Conservation (phyloP, 306 rosid species). For the Rosa rugosa region DNA sequence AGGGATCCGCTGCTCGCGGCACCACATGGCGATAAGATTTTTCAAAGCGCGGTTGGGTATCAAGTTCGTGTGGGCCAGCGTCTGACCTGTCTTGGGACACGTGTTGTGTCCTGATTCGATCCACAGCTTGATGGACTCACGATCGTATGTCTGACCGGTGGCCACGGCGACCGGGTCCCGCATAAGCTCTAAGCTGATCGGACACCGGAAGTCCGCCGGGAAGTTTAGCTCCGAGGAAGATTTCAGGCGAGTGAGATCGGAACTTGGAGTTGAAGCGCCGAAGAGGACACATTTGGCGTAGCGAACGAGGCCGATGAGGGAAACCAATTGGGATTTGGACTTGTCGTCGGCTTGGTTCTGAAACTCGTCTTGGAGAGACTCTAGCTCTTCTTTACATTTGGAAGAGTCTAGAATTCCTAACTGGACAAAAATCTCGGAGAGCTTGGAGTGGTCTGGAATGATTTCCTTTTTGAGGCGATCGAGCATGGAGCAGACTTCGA, state of each 20-base stretch:
- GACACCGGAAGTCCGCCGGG: conserved; percentile 80
- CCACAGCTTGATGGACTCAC: conserved; percentile 68
- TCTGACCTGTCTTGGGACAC: conserved; percentile 95
- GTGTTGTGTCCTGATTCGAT: conserved; percentile 83
- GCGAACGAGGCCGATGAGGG: conserved; percentile 79
- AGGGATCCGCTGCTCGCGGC: conserved; percentile 68
- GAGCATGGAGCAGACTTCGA: conserved; percentile 46
- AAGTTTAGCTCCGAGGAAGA: conserved; percentile 38
- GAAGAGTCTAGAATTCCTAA: conserved; percentile 60
- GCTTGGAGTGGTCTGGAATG: conserved; percentile 45
- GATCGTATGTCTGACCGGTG: conserved; percentile 95
- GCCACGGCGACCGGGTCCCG: conserved; percentile 88
- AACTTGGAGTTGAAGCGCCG: conserved; percentile 57
- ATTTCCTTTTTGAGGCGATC: conserved; percentile 69
- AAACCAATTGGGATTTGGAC: conserved; percentile 50
- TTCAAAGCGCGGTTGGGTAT: conserved; percentile 66
- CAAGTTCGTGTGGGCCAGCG: conserved; percentile 59
- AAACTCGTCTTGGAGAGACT: conserved; percentile 67
- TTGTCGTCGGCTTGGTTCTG: conserved; percentile 65
- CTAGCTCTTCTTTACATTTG: conserved; percentile 69
- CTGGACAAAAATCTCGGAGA: conserved; percentile 46
- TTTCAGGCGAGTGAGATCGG: conserved; percentile 15
- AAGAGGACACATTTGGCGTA: conserved; percentile 79
- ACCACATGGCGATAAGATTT: conserved; percentile 78
- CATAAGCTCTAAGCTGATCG: conserved; percentile 79